Evolutionary conservation across 768 basidiomycete genomes (phyloP).

Genomic region (Cyathus striatus): DNA sequence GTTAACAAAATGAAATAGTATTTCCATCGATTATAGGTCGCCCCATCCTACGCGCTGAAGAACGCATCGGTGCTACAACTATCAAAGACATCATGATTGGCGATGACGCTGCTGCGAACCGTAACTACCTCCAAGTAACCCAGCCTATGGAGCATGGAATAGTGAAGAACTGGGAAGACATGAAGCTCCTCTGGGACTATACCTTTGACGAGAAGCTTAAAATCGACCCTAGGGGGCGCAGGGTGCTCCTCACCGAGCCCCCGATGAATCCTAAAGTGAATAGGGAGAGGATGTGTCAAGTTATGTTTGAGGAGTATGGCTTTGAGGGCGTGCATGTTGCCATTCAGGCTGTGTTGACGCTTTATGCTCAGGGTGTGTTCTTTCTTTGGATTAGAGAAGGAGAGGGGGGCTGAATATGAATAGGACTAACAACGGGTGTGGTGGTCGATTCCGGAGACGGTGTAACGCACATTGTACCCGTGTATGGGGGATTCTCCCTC

Average conservation of each 20-base stretch:
- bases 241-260: constrained; percentile 93
- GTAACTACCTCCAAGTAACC: constrained; percentile 93
- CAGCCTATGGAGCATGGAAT: constrained; percentile 99
- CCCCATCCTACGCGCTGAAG: constrained; percentile 95
- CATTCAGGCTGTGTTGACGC: constrained; percentile 95
- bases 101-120: constrained; percentile 91
- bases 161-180: constrained; percentile 98
- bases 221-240: constrained; percentile 80
- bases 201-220: constrained; percentile 95
- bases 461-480: constrained; percentile 98
- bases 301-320: constrained; percentile 99
- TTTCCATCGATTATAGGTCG: constrained; percentile 97
- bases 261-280: constrained; percentile 98
- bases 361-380: constrained; percentile 92
- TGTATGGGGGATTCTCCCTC: constrained; percentile 94
- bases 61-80: constrained; percentile 77
- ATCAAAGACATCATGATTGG: constrained; percentile 99
- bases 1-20: constrained; percentile 38
- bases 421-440: constrained; percentile 96
- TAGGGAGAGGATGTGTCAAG: constrained; percentile 89
- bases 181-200: constrained; percentile 97
- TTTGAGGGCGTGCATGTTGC: constrained; percentile 96
- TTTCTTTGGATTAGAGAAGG: constrained; percentile 1
- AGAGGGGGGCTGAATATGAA: constrained; percentile 1
- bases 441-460: constrained; percentile 99